Evolutionary conservation across 176 grass and related monocot species (phyloP).

Genomic region (Cenchrus purpureus): DNA sequence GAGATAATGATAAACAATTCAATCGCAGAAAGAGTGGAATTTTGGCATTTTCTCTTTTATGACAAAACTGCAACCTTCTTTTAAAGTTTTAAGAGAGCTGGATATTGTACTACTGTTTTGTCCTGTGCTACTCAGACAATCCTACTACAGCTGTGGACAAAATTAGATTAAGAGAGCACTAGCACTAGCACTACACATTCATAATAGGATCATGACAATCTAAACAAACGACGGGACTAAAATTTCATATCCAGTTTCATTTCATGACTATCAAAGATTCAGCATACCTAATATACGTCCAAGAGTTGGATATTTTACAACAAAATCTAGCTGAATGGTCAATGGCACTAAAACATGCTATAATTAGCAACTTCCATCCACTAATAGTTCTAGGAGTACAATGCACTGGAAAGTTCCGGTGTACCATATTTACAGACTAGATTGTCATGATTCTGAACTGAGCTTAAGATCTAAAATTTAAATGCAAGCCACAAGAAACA

Average conservation of each 20-base stretch:
- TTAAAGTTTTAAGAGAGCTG: not conserved
- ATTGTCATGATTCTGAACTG: constrained; percentile 3
- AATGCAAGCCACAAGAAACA: not conserved
- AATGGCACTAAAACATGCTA: not conserved
- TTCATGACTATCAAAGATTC: not conserved
- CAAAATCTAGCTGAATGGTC: constrained; percentile 4
- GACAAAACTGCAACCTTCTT: not conserved
- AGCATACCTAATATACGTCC: not conserved
- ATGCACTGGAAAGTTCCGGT: not conserved
- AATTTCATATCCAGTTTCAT: not conserved
- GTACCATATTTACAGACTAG: too few species aligned
- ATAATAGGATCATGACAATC: not conserved
- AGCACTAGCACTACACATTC: not conserved
- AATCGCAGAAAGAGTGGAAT: not conserved
- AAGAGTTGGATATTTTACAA: not conserved
- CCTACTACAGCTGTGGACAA: not conserved
- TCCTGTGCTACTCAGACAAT: constrained; percentile 6
- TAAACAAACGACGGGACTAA: not conserved
- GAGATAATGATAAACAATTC: constrained; percentile 6
- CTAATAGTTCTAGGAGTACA: constrained; percentile 21
- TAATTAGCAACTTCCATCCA: not conserved
- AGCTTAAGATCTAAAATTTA: not conserved
- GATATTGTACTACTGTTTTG: not conserved
- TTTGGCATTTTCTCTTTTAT: not conserved
- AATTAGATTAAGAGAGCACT: not conserved